Evolutionary conservation across 306 rosid species (phyloP), one percentile per base, ranked within the genome.

Genomic region (Acacia melanoxylon): DNA sequence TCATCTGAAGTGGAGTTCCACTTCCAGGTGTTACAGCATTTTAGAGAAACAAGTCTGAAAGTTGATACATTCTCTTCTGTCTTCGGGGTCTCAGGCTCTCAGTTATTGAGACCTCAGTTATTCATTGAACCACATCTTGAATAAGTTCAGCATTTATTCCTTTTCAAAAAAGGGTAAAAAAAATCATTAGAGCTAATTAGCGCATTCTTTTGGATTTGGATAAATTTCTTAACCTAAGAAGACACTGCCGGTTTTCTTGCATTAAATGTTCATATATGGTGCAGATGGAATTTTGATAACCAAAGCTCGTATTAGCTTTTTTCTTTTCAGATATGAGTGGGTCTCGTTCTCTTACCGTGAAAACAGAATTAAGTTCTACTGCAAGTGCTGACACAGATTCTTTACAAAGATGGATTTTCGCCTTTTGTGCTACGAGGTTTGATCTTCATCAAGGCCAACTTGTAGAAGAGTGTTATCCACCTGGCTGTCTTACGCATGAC

Each of bases 381-480:
- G 12, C 88, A 20, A 88, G 85, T 86, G 90, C 91, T 81, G 93
- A 91, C 79, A 92, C 91, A 71, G 91, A 89, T 77, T 86, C 93
- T 63, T 84, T 94, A 59, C 87, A 73, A 76, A 82, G 75, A 82
- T 92, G 97, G 98, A 87, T 89, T 78, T 82, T 91, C 82, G 96
- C 98, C 54, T 90, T 94, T 80, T 94, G 97, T 81, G 86, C 84
- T 42, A 90, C 91, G 51, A 84, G 97, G 80, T 94, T 94, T 81
- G 98, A 94, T 91, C 98, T 94, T 45, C 91, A 94, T 48, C 97
- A 92, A 75, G 97, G 98, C 10, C 98, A 94, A 86, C 90, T 94
- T 17, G 91, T 94, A 20, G 98, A 94, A 88, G 97, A 94, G 90
- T 92, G 97, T 89, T 94, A 86, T 59, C 98, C 98, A 13, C 89